Evolutionary conservation across 306 rosid genomes (phyloP), one percentile per base, ranked within the genome.

Genomic region (Ormosia semicastrata): DNA sequence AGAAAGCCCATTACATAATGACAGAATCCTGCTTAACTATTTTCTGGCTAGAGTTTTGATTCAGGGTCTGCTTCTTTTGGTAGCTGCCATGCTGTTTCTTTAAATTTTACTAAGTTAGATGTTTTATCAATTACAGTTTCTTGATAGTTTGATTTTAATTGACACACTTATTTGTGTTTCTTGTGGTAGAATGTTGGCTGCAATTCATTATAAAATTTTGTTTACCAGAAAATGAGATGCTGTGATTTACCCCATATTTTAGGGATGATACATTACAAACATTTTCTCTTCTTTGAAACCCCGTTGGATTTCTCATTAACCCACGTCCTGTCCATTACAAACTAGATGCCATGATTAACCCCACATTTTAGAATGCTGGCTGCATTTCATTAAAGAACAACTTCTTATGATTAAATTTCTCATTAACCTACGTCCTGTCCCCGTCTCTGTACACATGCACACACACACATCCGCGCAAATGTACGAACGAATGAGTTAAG

Each of bases 151-250:
- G 64, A 40, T 80, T 69, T 60, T 50, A 11, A 39, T 53, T 47
- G 43, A 50, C 79, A 73, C 49, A 8, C n/a, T 73, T 15, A 14
- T 44, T 18, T 65, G 39, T 78, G 65, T 18, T 76, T 69, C 41
- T 24, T 71, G 74, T 8, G 15, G 44, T 52, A 50, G 71, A 77
- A 65, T 49, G 71, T 71, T 79, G 66, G 40, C 71, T 56, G 65
- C 76, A 79, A 76, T 70, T 83, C 37, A 5, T 75, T 75, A 67
- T 71, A 66, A 69, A 65, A 9, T 80, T 86, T 80, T 62, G 84
- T 69, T 40, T 7, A 44, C 36, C 78, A 47, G 77, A 67, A 70
- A 76, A 63, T 73, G 47, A 66, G 47, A 49, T 73, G 70, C 32
- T 18, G 8, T 60, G 17, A 18, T 52, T 68, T 47, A 43, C 5